Conservation (phyloP, 2,329 filamentous ascomycete genomes). For the Colletotrichum kahawae region DNA sequence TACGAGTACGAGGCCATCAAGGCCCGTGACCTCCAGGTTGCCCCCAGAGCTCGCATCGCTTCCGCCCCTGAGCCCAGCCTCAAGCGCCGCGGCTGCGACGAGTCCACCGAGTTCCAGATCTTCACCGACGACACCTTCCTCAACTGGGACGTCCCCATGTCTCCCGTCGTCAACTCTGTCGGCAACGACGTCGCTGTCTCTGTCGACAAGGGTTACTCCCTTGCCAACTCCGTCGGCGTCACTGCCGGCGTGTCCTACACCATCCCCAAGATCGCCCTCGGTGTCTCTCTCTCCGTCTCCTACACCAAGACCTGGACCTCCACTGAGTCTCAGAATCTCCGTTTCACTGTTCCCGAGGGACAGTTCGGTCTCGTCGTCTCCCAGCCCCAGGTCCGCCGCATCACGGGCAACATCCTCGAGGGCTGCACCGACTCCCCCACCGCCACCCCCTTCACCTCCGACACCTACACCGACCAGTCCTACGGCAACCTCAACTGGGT, state of each 20-base stretch:
- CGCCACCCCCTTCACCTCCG: conserved; percentile 32
- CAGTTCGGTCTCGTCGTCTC: conserved; percentile 44
- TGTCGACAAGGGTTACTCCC: conserved; percentile 34
- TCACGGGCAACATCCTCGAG: conserved; percentile 36
- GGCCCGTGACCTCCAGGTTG: conserved; percentile 9
- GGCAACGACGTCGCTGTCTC: conserved; percentile 33
- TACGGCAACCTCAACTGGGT: conserved; percentile 41
- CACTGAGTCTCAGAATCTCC: conserved; percentile 32
- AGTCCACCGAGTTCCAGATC: conserved; percentile 29
- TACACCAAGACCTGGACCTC: conserved; percentile 34
- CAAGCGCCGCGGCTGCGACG: conserved; percentile 18
- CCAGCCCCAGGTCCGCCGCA: conserved; percentile 37
- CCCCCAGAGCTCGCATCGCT: neutral
- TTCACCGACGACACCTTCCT: conserved; percentile 32
- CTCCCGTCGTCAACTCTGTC: conserved; percentile 35
- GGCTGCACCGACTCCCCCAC: conserved; percentile 37
- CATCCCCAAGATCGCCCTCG: conserved; percentile 29
- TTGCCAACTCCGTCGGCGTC: conserved; percentile 37
- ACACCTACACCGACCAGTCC: conserved; percentile 36
- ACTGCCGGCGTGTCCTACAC: conserved; percentile 21
- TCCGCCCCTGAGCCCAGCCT: neutral
- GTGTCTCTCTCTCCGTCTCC: conserved; percentile 26
- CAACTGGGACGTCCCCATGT: conserved; percentile 44
- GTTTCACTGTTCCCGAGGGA: conserved; percentile 35
- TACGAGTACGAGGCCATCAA: conserved; percentile 25